A percentile compares a stretch with the other conserved stretches of the same genome.
Conservation (phyloP, 2,329 filamentous ascomycete species). For the Fusarium graminum region DNA sequence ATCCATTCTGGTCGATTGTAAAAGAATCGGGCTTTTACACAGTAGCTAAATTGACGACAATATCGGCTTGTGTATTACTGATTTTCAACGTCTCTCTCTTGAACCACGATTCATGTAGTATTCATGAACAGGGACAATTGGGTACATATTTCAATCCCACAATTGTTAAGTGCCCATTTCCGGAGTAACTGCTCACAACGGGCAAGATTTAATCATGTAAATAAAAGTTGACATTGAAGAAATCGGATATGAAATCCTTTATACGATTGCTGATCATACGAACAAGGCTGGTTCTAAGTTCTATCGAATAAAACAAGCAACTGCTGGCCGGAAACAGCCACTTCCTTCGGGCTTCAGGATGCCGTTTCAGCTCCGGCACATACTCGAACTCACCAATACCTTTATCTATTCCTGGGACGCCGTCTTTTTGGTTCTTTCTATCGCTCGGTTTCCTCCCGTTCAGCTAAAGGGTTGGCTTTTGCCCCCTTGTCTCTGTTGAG, state of each 20-base stretch:
- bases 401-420: constrained; percentile 33
- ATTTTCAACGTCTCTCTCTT: not conserved
- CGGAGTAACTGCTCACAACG: not conserved
- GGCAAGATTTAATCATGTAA: not conserved
- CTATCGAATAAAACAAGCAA: constrained; percentile 10
- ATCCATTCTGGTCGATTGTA: not conserved
- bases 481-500: not conserved
- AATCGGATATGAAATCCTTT: not conserved
- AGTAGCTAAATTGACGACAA: constrained; percentile 5
- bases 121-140: not conserved
- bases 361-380: constrained; percentile 16
- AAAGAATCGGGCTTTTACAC: not conserved
- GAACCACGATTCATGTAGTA: too few species aligned
- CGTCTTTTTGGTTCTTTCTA: constrained; percentile 10
- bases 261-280: constrained; percentile 11
- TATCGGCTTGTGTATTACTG: constrained; percentile 1
- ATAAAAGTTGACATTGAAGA: not conserved
- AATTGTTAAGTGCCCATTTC: not conserved
- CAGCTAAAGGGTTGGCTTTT: constrained; percentile 1
- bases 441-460: constrained; percentile 5
- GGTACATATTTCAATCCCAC: not conserved
- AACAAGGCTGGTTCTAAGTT: constrained; percentile 34
- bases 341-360: constrained; percentile 1
- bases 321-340: constrained; percentile 4
- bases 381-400: constrained; percentile 18